A percentile compares a stretch with the other conserved stretches of the same genome.
Conservation (phyloP, 2,329 filamentous ascomycete species). For the Davidsoniella eucalypti region DNA sequence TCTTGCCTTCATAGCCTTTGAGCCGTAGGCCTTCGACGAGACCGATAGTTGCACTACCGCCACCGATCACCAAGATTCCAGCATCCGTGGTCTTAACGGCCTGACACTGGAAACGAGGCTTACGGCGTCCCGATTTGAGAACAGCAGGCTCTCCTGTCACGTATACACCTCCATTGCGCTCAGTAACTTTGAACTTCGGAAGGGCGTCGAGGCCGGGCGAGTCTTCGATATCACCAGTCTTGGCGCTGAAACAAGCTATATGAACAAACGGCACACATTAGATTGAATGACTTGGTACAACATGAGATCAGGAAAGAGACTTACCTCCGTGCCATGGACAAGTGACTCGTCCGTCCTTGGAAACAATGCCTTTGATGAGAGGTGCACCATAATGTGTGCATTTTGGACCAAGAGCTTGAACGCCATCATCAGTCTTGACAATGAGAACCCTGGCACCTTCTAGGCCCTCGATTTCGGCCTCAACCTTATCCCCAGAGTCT, state of each 20-base stretch:
- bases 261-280: slow-evolving; percentile 4
- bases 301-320: slow-evolving; percentile 16
- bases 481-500: slow-evolving; percentile 56
- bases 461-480: slow-evolving; percentile 81
- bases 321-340: slow-evolving; percentile 94
- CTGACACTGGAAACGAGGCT: slow-evolving; percentile 38
- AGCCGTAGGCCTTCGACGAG: slow-evolving; percentile 69
- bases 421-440: slow-evolving; percentile 56
- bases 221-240: slow-evolving; percentile 85
- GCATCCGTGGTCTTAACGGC: slow-evolving; percentile 22
- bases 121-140: slow-evolving; percentile 61
- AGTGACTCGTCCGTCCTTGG: slow-evolving; percentile 64
- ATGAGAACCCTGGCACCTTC: slow-evolving; percentile 75
- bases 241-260: slow-evolving; percentile 77
- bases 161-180: slow-evolving; percentile 72
- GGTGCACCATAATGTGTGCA: slow-evolving; percentile 92
- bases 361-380: slow-evolving; percentile 69
- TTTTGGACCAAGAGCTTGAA: slow-evolving; percentile 66
- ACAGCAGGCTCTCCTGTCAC: slow-evolving; percentile 62
- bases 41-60: slow-evolving; percentile 71
- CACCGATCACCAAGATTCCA: slow-evolving; percentile 67
- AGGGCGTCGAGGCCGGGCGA: slow-evolving; percentile 82
- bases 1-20: slow-evolving; percentile 59
- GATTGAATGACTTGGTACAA: background rate
- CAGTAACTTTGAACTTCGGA: slow-evolving; percentile 60